Base-by-base conservation (phyloP, 495 filamentous ascomycete genomes). In the Podospora tetraspora region DNA sequence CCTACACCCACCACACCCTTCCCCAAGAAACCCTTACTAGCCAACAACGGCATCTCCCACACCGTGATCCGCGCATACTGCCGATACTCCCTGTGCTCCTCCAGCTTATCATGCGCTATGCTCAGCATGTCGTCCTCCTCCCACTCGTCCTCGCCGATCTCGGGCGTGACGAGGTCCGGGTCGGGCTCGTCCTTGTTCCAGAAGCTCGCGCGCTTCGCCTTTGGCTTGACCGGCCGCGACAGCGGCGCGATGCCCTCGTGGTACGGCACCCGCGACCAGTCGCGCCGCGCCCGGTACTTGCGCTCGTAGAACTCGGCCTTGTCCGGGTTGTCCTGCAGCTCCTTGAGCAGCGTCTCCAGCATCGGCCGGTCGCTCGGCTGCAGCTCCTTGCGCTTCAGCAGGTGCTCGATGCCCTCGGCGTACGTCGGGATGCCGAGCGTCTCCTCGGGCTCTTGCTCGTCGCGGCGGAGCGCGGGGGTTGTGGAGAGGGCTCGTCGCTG, bases 11-110 rank as follows among this genome's bases (percentile, higher is more conserved):
- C 24, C 12, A 63, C n/a, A 29, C 29, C 23, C 23, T 59, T 29
- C 58, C 4, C 66, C 29, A 30, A 61, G 25, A 5, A n/a, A 52
- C 79, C 16, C 90, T 74, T 88, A 97, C 92, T 89, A 74, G 89
- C 87, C 64, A 99, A 83, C 69, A 94, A 80, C 22, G 95, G 95
- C 93, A 98, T 92, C 80, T 98, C 95, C 93, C 96, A 99, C 37
- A 94, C 93, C 57, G 89, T 85, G 70, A 97, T 84, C 62, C 95
- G 85, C 25, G 91, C 88, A 75, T 96, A 97, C 70, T 97, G 89
- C 83, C 95, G 84, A 70, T 92, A 84, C 77, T 99, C 95, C 37
- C 95, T 86, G 73, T 94, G 92, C 75, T 93, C 85, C 74, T 97
- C 93, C 66, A 99, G 79, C 79, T 98, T 91, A 64, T 85, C 89